These are phyloP conservation scores for Phytopythium oedochilum DNA, from an alignment of 352 stramenopile species.

Conservation along the genomic window DNA sequence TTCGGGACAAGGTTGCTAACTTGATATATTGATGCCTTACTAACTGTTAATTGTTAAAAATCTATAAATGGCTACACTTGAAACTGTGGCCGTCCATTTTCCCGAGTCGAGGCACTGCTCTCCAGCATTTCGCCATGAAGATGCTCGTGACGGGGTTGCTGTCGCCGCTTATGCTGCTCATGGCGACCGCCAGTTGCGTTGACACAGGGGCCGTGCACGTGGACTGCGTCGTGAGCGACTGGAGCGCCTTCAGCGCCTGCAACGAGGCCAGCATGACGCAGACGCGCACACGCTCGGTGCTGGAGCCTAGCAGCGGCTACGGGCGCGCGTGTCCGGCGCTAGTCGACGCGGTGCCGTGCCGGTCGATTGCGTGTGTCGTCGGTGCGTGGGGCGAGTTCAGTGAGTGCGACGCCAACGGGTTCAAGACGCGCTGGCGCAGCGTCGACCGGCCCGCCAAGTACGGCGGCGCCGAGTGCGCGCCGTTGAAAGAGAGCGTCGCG, in stretches of 20 bases:
- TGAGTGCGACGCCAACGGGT: constrained; percentile 16
- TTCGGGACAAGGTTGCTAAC: background rate
- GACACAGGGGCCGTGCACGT: constrained; percentile 1
- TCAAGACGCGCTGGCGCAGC: constrained; percentile 20
- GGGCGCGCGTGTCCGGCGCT: constrained; percentile 17
- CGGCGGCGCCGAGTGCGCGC: constrained; percentile 15
- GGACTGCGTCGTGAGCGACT: constrained; percentile 20
- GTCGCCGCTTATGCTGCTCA: background rate
- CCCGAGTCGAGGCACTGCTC: too few species aligned
- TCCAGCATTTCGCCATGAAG: background rate
- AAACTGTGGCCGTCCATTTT: too few species aligned
- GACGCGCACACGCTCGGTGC: constrained; percentile 16
- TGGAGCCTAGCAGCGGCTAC: constrained; percentile 11
- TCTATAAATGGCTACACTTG: background rate
- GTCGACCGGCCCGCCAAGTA: constrained; percentile 16
- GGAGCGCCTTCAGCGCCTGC: constrained; percentile 16
- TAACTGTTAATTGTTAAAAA: background rate
- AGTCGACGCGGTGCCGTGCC: constrained; percentile 16
- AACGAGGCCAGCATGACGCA: constrained; percentile 21
- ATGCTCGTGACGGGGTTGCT: background rate
- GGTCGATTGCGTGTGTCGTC: constrained; percentile 18
- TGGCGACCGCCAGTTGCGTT: background rate
- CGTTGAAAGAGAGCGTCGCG: constrained; percentile 14
- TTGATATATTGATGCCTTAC: background rate
- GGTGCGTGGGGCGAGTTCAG: constrained; percentile 20